phyloP scores from a whole-genome alignment of 176 grass and related monocot species.

The Musa schizocarpa region DNA sequence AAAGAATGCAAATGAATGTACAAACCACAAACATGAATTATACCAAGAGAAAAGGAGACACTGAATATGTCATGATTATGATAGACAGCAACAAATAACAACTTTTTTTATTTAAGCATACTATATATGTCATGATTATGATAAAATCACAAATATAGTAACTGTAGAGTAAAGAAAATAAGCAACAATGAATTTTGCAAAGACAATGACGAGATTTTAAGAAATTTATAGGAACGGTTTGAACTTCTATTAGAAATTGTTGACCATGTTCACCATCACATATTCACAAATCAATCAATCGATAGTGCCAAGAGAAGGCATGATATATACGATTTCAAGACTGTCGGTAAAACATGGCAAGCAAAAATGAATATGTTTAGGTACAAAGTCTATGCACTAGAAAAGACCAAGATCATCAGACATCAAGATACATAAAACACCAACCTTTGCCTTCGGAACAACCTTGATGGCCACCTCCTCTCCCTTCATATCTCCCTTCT shows the following conservation, averaged over 20 bases:
- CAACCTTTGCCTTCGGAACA: constrained; percentile 92
- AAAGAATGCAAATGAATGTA: neutral
- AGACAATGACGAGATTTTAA: no score
- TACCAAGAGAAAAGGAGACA: neutral
- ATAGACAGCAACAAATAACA: neutral
- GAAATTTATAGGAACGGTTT: neutral
- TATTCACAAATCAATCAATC: neutral
- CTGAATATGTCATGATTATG: no score
- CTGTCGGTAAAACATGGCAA: neutral
- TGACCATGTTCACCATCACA: neutral
- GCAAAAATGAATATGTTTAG: neutral
- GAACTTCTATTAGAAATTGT: no score
- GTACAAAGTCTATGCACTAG: neutral
- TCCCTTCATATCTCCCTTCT: constrained; percentile 88
- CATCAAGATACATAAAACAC: constrained; percentile 14
- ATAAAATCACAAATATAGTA: no score
- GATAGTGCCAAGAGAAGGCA: neutral
- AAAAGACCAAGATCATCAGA: neutral
- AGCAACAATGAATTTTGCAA: neutral
- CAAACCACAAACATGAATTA: neutral
- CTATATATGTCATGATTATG: neutral
- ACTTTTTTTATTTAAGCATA: neutral
- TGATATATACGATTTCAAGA: neutral
- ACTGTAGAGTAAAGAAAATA: neutral
- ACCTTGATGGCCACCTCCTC: constrained; percentile 97